A percentile compares a stretch with the other conserved stretches of the same genome.
Evolutionary conservation across 2,329 filamentous ascomycete species (phyloP).

Genomic region (Rhexocercosporidium sp.): DNA sequence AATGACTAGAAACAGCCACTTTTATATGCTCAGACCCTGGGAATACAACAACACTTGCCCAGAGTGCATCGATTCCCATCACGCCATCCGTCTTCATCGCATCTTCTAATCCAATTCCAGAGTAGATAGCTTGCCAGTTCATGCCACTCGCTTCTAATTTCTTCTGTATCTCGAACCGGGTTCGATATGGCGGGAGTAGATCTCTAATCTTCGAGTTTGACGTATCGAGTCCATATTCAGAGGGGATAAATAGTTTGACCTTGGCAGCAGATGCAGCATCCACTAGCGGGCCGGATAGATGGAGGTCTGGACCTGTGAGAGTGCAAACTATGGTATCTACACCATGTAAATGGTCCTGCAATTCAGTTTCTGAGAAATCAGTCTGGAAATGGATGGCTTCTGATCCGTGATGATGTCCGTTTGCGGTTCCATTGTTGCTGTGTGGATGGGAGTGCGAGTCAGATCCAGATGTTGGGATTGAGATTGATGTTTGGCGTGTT

Average conservation of each 20-base stretch:
- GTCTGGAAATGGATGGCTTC: slow-evolving; percentile 22
- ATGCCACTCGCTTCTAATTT: slow-evolving; percentile 10
- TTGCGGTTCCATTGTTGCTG: neutral
- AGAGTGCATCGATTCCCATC: slow-evolving; percentile 23
- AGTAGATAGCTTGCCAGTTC: slow-evolving; percentile 25
- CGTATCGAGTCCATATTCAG: slow-evolving; percentile 27
- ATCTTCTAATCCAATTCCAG: slow-evolving; percentile 25
- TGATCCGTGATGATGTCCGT: neutral
- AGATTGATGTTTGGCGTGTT: slow-evolving; percentile 22
- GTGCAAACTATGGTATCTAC: slow-evolving; percentile 17
- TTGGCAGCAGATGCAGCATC: slow-evolving; percentile 4
- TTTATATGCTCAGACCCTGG: slow-evolving; percentile 5
- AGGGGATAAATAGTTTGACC: slow-evolving; percentile 22
- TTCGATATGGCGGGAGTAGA: slow-evolving; percentile 22
- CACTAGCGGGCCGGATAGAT: slow-evolving; percentile 14
- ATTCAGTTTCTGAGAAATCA: slow-evolving; percentile 8
- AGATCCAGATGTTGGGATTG: neutral
- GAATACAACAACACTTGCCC: slow-evolving; percentile 21
- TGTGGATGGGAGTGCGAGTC: slow-evolving; percentile 15
- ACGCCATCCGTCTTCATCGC: slow-evolving; percentile 26
- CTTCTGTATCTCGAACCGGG: slow-evolving; percentile 21
- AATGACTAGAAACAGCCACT: slow-evolving; percentile 17
- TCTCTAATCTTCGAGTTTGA: slow-evolving; percentile 16
- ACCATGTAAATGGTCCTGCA: slow-evolving; percentile 1
- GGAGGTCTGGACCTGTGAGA: slow-evolving; percentile 26